A percentile compares a stretch with the other conserved stretches of the same genome.
These are phyloP conservation scores for Bipolaris oryzae DNA, from an alignment of 2,329 filamentous ascomycete genomes.

Conservation along the genomic window DNA sequence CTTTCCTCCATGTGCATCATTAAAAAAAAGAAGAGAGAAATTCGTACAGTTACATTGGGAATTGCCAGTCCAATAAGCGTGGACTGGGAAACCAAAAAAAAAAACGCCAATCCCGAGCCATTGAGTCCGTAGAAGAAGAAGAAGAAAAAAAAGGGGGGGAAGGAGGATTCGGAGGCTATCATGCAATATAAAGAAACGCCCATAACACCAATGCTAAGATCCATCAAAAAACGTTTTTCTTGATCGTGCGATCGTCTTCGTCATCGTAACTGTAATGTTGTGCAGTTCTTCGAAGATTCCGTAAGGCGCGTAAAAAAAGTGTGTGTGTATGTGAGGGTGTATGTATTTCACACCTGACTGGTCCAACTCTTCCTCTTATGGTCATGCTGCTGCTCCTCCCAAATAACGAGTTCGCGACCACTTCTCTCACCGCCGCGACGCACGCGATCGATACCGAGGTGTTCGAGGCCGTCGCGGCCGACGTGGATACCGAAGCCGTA, in stretches of 20 bases:
- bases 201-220: constrained; percentile 9
- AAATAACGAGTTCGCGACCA: constrained; percentile 46
- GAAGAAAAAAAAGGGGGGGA: background rate
- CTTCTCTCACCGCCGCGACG: constrained; percentile 44
- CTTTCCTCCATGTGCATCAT: background rate
- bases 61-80: background rate
- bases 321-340: no score
- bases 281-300: no score
- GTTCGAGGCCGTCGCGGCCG: constrained; percentile 64
- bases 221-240: background rate
- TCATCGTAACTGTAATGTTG: no score
- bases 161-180: background rate
- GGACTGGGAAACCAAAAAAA: background rate
- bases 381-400: constrained; percentile 41
- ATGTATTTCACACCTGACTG: constrained; percentile 9
- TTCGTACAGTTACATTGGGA: background rate
- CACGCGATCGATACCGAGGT: constrained; percentile 65
- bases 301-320: background rate
- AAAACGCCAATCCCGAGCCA: background rate
- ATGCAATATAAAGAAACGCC: background rate
- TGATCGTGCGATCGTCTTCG: no score
- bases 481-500: constrained; percentile 65
- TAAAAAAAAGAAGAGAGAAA: background rate
- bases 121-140: background rate
- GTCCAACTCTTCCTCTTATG: constrained; percentile 36